These are phyloP conservation scores for Boletus barrowsii DNA, from an alignment of 768 basidiomycete species.

Conservation along the genomic window DNA sequence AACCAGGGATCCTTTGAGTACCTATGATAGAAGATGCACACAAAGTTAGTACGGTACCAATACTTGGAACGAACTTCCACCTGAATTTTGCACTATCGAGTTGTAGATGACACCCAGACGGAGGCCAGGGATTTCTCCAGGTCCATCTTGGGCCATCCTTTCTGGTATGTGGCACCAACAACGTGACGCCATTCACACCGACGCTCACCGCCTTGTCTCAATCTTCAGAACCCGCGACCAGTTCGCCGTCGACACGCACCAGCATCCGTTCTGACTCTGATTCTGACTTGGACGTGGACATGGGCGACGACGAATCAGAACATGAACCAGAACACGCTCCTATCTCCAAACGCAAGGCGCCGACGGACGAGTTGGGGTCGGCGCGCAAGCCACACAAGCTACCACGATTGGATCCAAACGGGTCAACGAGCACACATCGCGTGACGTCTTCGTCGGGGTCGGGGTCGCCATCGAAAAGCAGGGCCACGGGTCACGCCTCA, in stretches of 20 bases:
- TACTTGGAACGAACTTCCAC: too few species aligned
- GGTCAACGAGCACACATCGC: not conserved
- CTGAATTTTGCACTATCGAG: too few species aligned
- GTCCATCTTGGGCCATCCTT: slow-evolving; percentile 28
- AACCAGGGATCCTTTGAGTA: too few species aligned
- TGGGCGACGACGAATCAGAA: slow-evolving; percentile 23
- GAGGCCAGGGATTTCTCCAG: slow-evolving; percentile 17
- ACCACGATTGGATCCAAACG: slow-evolving; percentile 16
- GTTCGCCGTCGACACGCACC: slow-evolving; percentile 14
- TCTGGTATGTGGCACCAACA: slow-evolving; percentile 19
- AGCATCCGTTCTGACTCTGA: slow-evolving; percentile 16
- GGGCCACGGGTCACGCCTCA: not conserved
- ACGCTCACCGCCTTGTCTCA: not conserved
- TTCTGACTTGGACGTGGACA: slow-evolving; percentile 11
- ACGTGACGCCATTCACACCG: not conserved
- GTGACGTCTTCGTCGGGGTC: not conserved
- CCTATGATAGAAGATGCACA: too few species aligned
- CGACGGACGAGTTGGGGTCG: slow-evolving; percentile 6
- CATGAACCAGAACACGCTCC: slow-evolving; percentile 3
- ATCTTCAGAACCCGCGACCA: slow-evolving; percentile 19
- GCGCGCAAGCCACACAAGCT: slow-evolving; percentile 16
- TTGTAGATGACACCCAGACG: too few species aligned
- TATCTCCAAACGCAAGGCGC: slow-evolving; percentile 28
- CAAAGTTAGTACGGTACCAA: too few species aligned
- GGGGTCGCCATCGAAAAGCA: too few species aligned